Evolutionary conservation across 495 filamentous ascomycete genomes (phyloP).

Genomic region (Emericellopsis terricola): DNA sequence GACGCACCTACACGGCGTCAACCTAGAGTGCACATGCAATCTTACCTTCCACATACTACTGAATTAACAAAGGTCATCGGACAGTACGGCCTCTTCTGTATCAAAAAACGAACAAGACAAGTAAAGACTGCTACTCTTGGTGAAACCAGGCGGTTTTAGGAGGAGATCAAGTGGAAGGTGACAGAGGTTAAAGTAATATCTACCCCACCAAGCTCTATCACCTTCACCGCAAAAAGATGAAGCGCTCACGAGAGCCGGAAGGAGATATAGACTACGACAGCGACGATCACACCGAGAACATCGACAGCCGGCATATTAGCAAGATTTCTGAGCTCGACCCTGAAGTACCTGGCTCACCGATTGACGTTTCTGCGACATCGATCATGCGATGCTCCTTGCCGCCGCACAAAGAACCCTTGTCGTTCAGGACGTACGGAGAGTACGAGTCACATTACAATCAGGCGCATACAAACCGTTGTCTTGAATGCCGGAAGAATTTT

Average conservation of each 20-base stretch:
- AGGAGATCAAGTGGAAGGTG: no score
- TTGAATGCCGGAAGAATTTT: constrained; percentile 65
- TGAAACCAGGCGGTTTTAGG: no score
- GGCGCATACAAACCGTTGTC: constrained; percentile 68
- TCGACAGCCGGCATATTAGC: constrained; percentile 11
- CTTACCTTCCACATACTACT: not conserved
- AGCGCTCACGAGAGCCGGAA: constrained; percentile 34
- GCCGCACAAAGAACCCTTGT: constrained; percentile 48
- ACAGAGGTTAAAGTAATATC: not conserved
- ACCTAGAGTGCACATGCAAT: no score
- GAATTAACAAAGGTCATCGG: not conserved
- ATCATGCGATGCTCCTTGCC: constrained; percentile 56
- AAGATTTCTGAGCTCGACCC: constrained; percentile 27
- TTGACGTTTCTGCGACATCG: not conserved
- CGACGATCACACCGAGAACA: not conserved
- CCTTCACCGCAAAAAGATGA: constrained; percentile 15
- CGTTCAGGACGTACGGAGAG: constrained; percentile 58
- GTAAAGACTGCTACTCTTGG: no score
- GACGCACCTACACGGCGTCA: no score
- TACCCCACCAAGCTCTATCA: not conserved
- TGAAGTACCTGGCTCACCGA: constrained; percentile 3
- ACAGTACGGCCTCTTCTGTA: not conserved
- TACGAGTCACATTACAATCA: constrained; percentile 79
- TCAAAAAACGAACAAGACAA: no score
- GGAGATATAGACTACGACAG: constrained; percentile 13